Evolutionary conservation across 345 rosid genomes (phyloP), one percentile per base, ranked within the genome.

Genomic region (Rhodomyrtus tomentosa): DNA sequence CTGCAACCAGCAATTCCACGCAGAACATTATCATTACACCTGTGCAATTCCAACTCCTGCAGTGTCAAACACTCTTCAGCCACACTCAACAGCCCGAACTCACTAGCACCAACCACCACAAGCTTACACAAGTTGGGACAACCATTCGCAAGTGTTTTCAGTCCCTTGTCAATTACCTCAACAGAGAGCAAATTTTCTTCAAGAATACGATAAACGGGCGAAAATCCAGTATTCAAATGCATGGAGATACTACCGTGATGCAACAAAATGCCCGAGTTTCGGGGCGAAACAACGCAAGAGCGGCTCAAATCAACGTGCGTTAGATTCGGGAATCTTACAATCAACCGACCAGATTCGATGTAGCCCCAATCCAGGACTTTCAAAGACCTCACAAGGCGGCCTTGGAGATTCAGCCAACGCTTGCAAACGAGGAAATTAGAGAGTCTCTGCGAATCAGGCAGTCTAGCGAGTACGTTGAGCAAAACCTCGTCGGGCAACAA

Each of bases 41-140:
- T 91, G 50, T 92, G 95, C 88, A 98, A 83, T 87, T 98, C 99
- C 53, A 98, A 62, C 52, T 96, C 99, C 87, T 96, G 99, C 88
- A 98, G 84, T 5, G 90, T 96, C 45, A 84, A 88, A 58, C 99
- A 96, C 81, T 90, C 91, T 80, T 88, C 93, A 29, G 97, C 93
- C 82, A 95, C 88, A 62, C 87, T 89, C 88, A 93, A 85, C 89
- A 98, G 51, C 62, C 99, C 99, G 27, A 81, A 58, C 74, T 95
- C 98, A 86, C 98, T 95, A 32, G 97, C 91, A 27, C 94, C 93
- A 21, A 91, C 85, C 54, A 90, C 98, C 27, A 80, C 91, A 12
- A 98, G 94, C 87, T 90, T 93, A 74, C 95, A 89, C 84, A 96
- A 90, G 90, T 91, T 98, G 0, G 93, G 95, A 82, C 92, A 98